Conservation (phyloP, 2,329 filamentous ascomycete species). For the Aureobasidium sp. region DNA sequence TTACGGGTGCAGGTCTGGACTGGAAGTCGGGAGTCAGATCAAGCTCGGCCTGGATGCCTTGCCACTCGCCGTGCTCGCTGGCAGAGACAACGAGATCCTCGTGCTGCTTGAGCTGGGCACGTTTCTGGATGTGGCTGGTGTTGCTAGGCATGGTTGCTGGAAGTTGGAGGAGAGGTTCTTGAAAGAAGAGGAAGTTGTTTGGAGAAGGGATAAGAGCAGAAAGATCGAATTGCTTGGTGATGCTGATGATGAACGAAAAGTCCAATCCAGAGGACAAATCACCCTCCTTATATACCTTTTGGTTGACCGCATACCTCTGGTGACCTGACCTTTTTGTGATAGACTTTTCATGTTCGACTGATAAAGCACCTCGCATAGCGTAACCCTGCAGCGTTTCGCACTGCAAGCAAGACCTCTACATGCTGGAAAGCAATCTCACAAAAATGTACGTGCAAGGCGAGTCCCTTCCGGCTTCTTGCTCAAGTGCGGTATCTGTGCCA, state of each 20-base stretch:
- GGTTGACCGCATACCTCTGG: background rate
- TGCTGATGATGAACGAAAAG: background rate
- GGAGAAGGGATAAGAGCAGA: background rate
- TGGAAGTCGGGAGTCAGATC: slow-evolving; percentile 13
- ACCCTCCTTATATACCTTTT: slow-evolving; percentile 3
- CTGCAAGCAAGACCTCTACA: background rate
- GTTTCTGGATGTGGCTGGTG: slow-evolving; percentile 4
- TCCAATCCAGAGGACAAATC: background rate
- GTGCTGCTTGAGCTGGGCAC: slow-evolving; percentile 18
- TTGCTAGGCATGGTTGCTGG: background rate
- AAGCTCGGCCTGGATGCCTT: slow-evolving; percentile 10
- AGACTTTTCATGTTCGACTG: slow-evolving; percentile 5
- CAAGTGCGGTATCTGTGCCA: background rate
- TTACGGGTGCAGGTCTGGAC: background rate
- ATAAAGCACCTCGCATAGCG: slow-evolving; percentile 8
- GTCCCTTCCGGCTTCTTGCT: slow-evolving; percentile 1
- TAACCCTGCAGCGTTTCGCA: slow-evolving; percentile 6
- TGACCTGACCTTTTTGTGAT: slow-evolving; percentile 1
- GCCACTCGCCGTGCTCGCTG: slow-evolving; percentile 17
- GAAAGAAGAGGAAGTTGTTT: background rate
- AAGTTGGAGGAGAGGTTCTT: background rate
- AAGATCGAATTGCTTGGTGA: background rate
- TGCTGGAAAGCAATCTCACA: background rate
- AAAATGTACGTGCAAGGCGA: background rate
- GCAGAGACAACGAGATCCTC: slow-evolving; percentile 14